Percentiles rank a stretch among this genome's conserved stretches.
phyloP scores from a whole-genome alignment of 805 yeast genomes.

The Candida insectalens region DNA sequence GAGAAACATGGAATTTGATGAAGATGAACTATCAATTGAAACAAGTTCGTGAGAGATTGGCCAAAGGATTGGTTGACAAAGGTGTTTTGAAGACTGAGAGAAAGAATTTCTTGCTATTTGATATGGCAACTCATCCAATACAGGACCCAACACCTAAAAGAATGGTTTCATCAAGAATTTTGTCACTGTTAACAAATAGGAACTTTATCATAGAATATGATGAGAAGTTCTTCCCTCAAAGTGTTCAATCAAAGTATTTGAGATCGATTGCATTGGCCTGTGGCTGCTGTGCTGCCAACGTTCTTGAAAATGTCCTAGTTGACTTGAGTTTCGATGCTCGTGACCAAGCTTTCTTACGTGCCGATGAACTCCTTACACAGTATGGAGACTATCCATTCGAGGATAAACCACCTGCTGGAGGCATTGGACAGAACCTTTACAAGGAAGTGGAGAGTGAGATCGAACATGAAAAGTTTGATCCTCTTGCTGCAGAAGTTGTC shows the following conservation, averaged over 20 bases:
- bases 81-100: constrained; percentile 94
- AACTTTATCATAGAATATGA: constrained; percentile 47
- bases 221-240: constrained; percentile 58
- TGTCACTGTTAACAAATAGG: constrained; percentile 62
- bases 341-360: constrained; percentile 85
- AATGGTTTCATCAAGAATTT: constrained; percentile 61
- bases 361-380: constrained; percentile 82
- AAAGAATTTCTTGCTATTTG: constrained; percentile 87
- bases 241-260: constrained; percentile 57
- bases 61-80: constrained; percentile 95
- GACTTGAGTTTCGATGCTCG: constrained; percentile 76
- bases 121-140: constrained; percentile 98
- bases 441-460: constrained; percentile 39
- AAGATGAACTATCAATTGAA: constrained; percentile 92
- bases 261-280: constrained; percentile 77
- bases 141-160: constrained; percentile 82
- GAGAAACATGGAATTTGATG: constrained; percentile 95
- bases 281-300: constrained; percentile 93
- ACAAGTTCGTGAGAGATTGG: constrained; percentile 93
- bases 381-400: constrained; percentile 79
- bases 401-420: constrained; percentile 46
- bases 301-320: constrained; percentile 78
- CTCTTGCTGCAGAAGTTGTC: constrained; percentile 72
- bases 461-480: constrained; percentile 38
- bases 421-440: constrained; percentile 63